Evolutionary conservation across 2,329 filamentous ascomycete genomes (phyloP), one percentile per base, ranked within the genome.

Genomic region (Fusarium chlamydosporum): DNA sequence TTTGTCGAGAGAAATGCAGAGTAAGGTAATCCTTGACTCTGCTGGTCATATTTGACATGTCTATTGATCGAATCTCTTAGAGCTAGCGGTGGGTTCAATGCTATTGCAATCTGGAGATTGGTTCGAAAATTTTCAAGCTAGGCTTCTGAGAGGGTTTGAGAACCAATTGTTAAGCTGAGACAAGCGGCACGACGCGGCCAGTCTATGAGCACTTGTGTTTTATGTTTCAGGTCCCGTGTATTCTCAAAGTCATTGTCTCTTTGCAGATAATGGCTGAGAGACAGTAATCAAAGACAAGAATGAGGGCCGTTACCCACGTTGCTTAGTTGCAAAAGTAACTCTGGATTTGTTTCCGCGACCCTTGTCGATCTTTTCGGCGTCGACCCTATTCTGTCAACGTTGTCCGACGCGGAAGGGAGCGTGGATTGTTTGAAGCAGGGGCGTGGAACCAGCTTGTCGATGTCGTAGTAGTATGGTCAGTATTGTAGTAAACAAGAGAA

Each of bases 131-230:
- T 59, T 67, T 61, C 38, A 61, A 67, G 68, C 68, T 67, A 74
- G 57, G 60, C 66, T 69, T 63, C 51, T 72, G 52, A 65, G 47
- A 67, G 45, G 40, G 34, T 51, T 60, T 61, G 56, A 62, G 57
- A 67, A 55, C 72, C 71, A 74, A 72, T 74, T 72, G 71, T 53
- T 53, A 48, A 57, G 60, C 65, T 74, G 69, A 74, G 72, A 73
- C 71, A 72, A 56, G 60, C 71, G 71, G 71, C 62, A 65, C 60
- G 61, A 70, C 46, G 65, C 65, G 61, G 61, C 63, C 68, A 73
- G 59, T 56, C 63, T 56, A 72, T 58, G 59, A 74, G 67, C 67
- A 70, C 35, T 48, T 56, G 48, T 57, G 61, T 67, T 70, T 72
- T 59, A 66, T 61, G 65, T 73, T 65, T 71, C 61, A 63, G 68